Evolutionary conservation across 2,329 filamentous ascomycete genomes (phyloP).

Genomic region (Teratosphaeria destructans): DNA sequence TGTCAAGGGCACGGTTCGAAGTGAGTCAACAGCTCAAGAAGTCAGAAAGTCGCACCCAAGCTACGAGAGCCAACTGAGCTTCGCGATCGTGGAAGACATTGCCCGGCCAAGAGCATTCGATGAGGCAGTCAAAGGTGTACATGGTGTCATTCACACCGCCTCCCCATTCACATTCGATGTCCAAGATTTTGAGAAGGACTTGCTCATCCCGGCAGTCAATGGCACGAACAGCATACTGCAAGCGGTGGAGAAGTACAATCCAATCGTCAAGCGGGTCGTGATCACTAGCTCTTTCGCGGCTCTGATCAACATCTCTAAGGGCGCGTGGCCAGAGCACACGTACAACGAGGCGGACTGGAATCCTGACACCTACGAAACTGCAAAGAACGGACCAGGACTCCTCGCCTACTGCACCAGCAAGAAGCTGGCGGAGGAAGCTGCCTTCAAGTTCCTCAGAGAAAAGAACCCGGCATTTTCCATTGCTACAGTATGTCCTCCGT

Average conservation of each 20-base stretch:
- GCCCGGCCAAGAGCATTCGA: slow-evolving; percentile 24
- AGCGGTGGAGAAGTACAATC: not conserved
- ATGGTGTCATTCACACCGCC: slow-evolving; percentile 21
- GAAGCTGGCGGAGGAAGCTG: slow-evolving; percentile 50
- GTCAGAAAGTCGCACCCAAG: slow-evolving; percentile 8
- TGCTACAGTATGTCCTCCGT: slow-evolving; percentile 40
- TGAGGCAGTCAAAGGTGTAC: slow-evolving; percentile 23
- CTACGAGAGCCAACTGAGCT: slow-evolving; percentile 16
- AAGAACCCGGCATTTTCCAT: slow-evolving; percentile 42
- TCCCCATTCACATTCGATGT: slow-evolving; percentile 1
- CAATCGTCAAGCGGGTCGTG: slow-evolving; percentile 58
- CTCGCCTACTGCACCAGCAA: slow-evolving; percentile 45
- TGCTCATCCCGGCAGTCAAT: not conserved
- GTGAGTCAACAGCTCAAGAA: slow-evolving; percentile 20
- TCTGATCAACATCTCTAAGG: slow-evolving; percentile 48
- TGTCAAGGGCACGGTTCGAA: slow-evolving; percentile 30
- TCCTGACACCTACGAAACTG: slow-evolving; percentile 43
- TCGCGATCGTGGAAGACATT: slow-evolving; percentile 26
- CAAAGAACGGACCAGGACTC: slow-evolving; percentile 28
- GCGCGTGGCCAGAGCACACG: slow-evolving; percentile 35
- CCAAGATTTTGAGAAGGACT: not conserved
- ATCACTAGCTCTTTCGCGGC: slow-evolving; percentile 60
- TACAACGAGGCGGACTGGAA: slow-evolving; percentile 50
- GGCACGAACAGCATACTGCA: not conserved
- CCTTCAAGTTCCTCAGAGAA: slow-evolving; percentile 43